Base-by-base conservation (phyloP, 73 alveolate genomes). In the Vitrella brassicaformis region DNA sequence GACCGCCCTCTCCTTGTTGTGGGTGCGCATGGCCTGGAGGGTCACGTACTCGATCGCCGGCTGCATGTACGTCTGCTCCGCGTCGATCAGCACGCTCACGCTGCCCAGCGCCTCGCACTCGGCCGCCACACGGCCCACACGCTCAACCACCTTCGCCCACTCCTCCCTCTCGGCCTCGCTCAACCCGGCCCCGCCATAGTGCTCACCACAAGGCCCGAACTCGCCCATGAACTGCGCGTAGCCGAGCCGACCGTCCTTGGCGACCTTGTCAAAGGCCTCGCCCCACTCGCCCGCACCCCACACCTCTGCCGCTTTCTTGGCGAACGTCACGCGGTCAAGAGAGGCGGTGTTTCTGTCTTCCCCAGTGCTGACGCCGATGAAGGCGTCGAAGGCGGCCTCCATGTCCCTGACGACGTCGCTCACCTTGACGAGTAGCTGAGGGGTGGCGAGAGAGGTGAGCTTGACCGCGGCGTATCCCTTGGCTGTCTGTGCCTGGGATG, bases 41-140 rank as follows among this genome's bases (percentile, higher is more conserved):
- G 91, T 75, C 4, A 82, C 8, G 25, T 87, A 78, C 66, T 82
- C 92, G n/a, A 89, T 46, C 27, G 90, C 87, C 30, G 67, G 31
- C 80, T 89, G 87, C 75, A 89, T 84, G 79, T 77, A 89, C 70
- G 90, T 25, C 71, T 89, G 83, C 72, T 89, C 95, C 1, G 95
- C 95, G 77, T 89, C 95, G 27, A 89, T 75, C 69, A 87, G 78
- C 66, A 89, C 81, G 14, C 30, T 0, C 45, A 85, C 78, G 67
- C 73, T 72, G 56, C 56, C 56, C 56, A 39, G 56, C 14, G 22
- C 56, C 4, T 39, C 56, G 4, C 22, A 4, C 4, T 8, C 56
- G 14, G 22, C 14, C 14, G 56, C 56, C 4, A 39, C 56, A 39
- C 56, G 56, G 56, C 14, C 22, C 22, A 39, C 22, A 8, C 56